Evolutionary conservation across 2,329 filamentous ascomycete species (phyloP), one percentile per base, ranked within the genome.

Genomic region (Aspergillus proliferans): DNA sequence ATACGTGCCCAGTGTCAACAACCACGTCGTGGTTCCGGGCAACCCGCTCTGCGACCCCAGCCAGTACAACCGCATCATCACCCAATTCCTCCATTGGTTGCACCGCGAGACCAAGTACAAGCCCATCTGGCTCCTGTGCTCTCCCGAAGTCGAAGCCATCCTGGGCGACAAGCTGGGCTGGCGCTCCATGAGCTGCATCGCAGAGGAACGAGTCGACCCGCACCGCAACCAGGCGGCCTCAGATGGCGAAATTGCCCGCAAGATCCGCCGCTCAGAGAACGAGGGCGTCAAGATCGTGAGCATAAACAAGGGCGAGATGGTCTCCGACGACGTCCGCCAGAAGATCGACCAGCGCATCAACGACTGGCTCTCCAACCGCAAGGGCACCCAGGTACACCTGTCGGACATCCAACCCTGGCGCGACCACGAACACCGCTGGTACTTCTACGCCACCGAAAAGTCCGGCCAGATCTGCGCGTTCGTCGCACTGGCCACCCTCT

Each of bases 361-460:
- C 51, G 85, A 88, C 51, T 96, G 91, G 91, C 82, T 91, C 61
- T 74, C 78, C 47, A 81, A 80, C 64, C 86, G 91, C 60, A 91
- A 89, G 72, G 89, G 89, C 56, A 83, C 81, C 48, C 91, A 96
- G 69, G 86, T 95, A 26, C 91, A 96, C 68, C 76, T 96, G 46
- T 95, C 91, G 3, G 87, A 95, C 64, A 88, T 96, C 28, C 83
- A 84, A 24, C 90, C 91, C 1, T 96, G 91, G 90, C 78, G 91
- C 54, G 89, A 95, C 58, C 76, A 81, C 62, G 81, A 82, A 53
- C 90, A 96, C 65, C 83, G 91, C 14, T 86, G 88, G 55, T 96
- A 95, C 74, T 88, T 91, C 64, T 87, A 88, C 60, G 86, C 88
- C 8, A 79, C 85, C 56, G 87, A 87, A 56, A 78, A 81, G 61